These are phyloP conservation scores for Pleurotus tuoliensis DNA, from an alignment of 768 basidiomycete species.

Conservation along the genomic window DNA sequence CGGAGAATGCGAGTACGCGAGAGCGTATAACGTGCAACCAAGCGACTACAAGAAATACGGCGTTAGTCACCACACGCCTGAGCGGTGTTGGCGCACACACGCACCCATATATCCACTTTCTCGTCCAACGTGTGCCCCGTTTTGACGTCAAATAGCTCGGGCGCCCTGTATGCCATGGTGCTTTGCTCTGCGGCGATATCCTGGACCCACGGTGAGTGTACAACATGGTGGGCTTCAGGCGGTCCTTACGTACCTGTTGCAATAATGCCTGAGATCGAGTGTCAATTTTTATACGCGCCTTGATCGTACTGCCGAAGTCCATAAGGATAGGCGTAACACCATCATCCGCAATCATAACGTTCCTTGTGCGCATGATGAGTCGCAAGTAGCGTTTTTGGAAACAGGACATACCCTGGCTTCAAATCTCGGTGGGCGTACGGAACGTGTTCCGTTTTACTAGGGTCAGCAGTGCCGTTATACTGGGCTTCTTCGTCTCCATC, in stretches of 20 bases:
- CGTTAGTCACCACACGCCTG: not conserved
- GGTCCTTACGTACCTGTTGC: conserved; percentile 61
- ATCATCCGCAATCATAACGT: conserved; percentile 96
- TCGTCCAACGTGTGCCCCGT: conserved; percentile 85
- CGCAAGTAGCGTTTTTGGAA: not conserved
- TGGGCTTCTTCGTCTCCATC: conserved; percentile 75
- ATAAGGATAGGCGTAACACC: conserved; percentile 86
- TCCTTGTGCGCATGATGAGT: conserved; percentile 42
- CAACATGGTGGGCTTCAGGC: not conserved
- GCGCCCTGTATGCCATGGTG: conserved; percentile 97
- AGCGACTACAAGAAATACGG: conserved; percentile 58
- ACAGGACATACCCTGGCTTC: conserved; percentile 79
- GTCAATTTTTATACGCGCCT: conserved; percentile 79
- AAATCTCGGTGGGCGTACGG: conserved; percentile 97
- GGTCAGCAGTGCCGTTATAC: conserved; percentile 28
- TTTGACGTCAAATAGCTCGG: conserved; percentile 96
- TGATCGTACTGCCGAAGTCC: conserved; percentile 94
- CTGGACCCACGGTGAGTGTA: conserved; percentile 26
- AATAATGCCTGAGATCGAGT: conserved; percentile 83
- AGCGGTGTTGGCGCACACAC: conserved; percentile 16
- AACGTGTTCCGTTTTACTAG: conserved; percentile 50
- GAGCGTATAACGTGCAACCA: conserved; percentile 91
- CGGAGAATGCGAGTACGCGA: conserved; percentile 93
- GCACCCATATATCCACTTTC: conserved; percentile 95
- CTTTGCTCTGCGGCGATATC: conserved; percentile 98